phyloP scores from a whole-genome alignment of 2,329 filamentous ascomycete genomes.

The Neoascochyta sp. region DNA sequence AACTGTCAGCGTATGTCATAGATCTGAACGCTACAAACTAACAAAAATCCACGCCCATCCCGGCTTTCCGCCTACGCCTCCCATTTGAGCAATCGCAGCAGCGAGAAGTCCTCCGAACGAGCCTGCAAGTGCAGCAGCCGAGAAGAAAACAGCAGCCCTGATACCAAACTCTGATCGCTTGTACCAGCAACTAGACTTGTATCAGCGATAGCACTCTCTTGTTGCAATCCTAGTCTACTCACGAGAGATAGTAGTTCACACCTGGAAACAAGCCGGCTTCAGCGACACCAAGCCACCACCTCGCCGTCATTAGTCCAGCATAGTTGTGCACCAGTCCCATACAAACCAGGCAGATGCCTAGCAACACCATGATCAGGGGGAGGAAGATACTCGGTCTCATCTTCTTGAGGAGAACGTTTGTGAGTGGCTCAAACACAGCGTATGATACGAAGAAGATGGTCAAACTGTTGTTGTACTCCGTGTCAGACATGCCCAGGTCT shows the following conservation, averaged over 20 bases:
- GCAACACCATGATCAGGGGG: constrained; percentile 68
- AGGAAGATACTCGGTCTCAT: constrained; percentile 75
- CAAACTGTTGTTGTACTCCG: constrained; percentile 69
- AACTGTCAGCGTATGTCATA: constrained; percentile 1
- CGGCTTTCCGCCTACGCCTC: constrained; percentile 53
- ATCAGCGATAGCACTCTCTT: neutral
- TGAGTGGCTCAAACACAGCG: constrained; percentile 70
- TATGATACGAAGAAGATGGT: constrained; percentile 89
- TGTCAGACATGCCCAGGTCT: constrained; percentile 60
- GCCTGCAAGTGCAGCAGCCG: constrained; percentile 72
- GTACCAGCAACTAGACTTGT: constrained; percentile 64
- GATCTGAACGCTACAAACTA: constrained; percentile 8
- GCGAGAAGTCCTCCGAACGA: constrained; percentile 73
- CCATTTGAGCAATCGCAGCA: constrained; percentile 67
- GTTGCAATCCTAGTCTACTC: no score
- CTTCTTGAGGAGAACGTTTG: constrained; percentile 76
- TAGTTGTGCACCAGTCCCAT: constrained; percentile 65
- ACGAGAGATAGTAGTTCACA: constrained; percentile 72
- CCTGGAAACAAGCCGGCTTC: constrained; percentile 65
- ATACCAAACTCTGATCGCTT: constrained; percentile 73
- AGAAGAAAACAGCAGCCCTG: constrained; percentile 80
- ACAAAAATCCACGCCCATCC: constrained; percentile 48
- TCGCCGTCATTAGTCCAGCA: constrained; percentile 61
- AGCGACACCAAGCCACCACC: constrained; percentile 64
- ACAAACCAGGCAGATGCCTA: constrained; percentile 64